Evolutionary conservation across 2,329 filamentous ascomycete genomes (phyloP).

Genomic region (Ilyonectria sp.): DNA sequence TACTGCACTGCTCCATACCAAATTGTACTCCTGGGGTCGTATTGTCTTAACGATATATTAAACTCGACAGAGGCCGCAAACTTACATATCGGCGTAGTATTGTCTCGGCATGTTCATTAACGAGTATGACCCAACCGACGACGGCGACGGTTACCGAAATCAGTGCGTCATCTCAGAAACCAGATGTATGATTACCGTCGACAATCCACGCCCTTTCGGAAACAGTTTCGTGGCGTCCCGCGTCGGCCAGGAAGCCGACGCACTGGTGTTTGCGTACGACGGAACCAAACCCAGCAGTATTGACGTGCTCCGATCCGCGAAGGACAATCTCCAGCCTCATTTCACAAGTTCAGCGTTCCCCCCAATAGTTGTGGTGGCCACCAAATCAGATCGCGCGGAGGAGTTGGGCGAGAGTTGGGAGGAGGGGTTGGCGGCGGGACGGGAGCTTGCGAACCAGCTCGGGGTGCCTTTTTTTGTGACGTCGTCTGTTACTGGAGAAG

Average conservation of each 20-base stretch:
- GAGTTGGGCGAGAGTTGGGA: constrained; percentile 35
- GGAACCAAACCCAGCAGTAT: constrained; percentile 26
- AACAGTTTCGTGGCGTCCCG: constrained; percentile 22
- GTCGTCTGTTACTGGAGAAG: constrained; percentile 40
- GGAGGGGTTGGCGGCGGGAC: constrained; percentile 26
- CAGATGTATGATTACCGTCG: constrained; percentile 16
- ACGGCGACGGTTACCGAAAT: not conserved
- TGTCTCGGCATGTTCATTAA: not conserved
- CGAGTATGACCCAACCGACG: constrained; percentile 5
- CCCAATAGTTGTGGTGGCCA: constrained; percentile 34
- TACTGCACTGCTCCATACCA: not conserved
- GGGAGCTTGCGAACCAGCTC: constrained; percentile 32
- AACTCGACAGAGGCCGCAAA: not conserved
- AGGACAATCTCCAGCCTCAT: not conserved
- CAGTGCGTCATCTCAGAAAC: not conserved
- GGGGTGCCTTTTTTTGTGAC: constrained; percentile 36
- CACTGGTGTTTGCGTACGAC: constrained; percentile 38
- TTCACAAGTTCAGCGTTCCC: constrained; percentile 18
- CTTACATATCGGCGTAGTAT: not conserved
- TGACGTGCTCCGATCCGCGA: constrained; percentile 31
- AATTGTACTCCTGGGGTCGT: not conserved
- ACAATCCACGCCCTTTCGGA: constrained; percentile 11
- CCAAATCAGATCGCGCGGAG: constrained; percentile 36
- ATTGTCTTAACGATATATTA: not conserved
- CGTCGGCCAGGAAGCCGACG: constrained; percentile 34